phyloP scores from a whole-genome alignment of 2,329 filamentous ascomycete genomes.

The Colletotrichum liaoningense region DNA sequence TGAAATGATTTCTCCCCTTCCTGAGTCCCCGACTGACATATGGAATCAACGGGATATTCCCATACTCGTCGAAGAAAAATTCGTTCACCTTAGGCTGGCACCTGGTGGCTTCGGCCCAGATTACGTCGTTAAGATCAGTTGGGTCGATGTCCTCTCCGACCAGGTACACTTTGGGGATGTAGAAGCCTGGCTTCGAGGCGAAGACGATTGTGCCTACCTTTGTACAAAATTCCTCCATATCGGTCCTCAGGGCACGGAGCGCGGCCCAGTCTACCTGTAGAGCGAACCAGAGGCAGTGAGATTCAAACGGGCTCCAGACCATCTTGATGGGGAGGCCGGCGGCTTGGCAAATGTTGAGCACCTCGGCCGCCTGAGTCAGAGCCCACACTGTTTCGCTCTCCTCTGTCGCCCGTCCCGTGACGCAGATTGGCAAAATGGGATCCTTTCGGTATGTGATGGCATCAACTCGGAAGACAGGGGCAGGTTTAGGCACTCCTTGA shows the following conservation, averaged over 20 bases:
- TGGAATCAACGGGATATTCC: conserved; percentile 56
- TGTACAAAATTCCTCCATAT: conserved; percentile 49
- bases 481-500: conserved; percentile 1
- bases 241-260: conserved; percentile 66
- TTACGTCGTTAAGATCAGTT: conserved; percentile 56
- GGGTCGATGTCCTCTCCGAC: conserved; percentile 62
- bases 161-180: conserved; percentile 56
- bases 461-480: conserved; percentile 56
- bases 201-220: conserved; percentile 56
- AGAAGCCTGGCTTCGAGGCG: conserved; percentile 53
- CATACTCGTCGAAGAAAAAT: conserved; percentile 54
- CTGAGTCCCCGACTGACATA: conserved; percentile 55
- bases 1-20: conserved; percentile 47
- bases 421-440: conserved; percentile 60
- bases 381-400: conserved; percentile 45
- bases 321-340: conserved; percentile 55
- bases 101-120: conserved; percentile 60
- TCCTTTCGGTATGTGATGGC: conserved; percentile 59
- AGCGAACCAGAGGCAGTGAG: conserved; percentile 59
- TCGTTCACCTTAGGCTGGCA: conserved; percentile 58
- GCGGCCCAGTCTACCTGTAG: conserved; percentile 68
- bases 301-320: conserved; percentile 56
- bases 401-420: conserved; percentile 57
- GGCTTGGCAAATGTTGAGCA: conserved; percentile 48
- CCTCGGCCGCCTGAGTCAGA: conserved; percentile 49